Base-by-base conservation (phyloP, 257 asterid species). In the Nicotiana obtusifolia region DNA sequence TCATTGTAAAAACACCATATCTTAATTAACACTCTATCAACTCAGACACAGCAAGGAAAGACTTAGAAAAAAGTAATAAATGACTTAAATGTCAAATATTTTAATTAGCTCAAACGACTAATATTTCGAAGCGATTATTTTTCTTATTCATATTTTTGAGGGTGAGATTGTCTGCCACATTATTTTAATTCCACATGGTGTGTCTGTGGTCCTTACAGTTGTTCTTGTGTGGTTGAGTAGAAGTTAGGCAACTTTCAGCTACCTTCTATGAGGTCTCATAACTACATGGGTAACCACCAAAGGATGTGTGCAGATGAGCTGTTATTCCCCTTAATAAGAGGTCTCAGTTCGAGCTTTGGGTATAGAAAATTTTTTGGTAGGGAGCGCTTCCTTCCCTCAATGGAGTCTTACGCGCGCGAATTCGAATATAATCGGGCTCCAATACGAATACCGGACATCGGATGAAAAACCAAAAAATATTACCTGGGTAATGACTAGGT, bases 191-290 rank as follows among this genome's bases (percentile, higher is more conserved):
- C 73, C 82, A 78, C 73, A 60, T 78, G 82, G 54, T 28, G 15
- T 80, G 78, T 11, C 73, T 10, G 77, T 35, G 77, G 17, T 49
- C 65, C 76, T 19, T 66, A 41, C 22, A 37, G 30, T 35, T 37
- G 17, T 54, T 41, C 52, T 71, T 41, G 47, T 64, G 76, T 47
- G 57, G 54, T 26, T 65, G 22, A 47, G 77, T 80, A 80, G 49
- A 65, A 64, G 83, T 80, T 49, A 30, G 83, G 83, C 78, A 71
- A 71, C 59, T 71, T 19, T 0, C 20, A 71, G 20, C 83, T 17
- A 80, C 76, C 31, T 44, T 61, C 19, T n/a, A 37, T 78, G 82
- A 26, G 19, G 52, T 28, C 62, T 69, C 60, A 65, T 80, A 56
- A 16, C 83, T 28, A 49, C 75, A 68, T 62, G n/a, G 53, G 20